Conservation (phyloP, 2,329 filamentous ascomycete genomes). For the Ascochyta viciae-villosae region DNA sequence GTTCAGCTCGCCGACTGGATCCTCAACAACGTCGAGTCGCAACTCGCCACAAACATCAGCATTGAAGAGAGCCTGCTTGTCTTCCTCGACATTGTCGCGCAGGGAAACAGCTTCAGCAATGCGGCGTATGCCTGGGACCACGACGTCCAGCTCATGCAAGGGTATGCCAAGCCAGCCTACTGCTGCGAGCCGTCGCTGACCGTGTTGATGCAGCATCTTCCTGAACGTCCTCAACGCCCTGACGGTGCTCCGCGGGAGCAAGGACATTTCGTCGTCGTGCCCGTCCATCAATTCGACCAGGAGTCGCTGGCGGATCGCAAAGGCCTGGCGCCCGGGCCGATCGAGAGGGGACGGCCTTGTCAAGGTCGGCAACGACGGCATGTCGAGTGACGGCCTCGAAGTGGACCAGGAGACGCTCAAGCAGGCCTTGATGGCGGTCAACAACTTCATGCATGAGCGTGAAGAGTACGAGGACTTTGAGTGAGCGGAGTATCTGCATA, state of each 20-base stretch:
- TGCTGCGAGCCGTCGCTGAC: constrained; percentile 22
- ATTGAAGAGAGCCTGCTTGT: constrained; percentile 49
- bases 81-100: constrained; percentile 48
- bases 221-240: constrained; percentile 45
- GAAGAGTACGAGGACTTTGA: constrained; percentile 34
- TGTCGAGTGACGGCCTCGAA: constrained; percentile 42
- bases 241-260: constrained; percentile 41
- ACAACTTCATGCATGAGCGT: constrained; percentile 49
- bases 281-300: constrained; percentile 41
- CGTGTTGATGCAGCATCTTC: constrained; percentile 39
- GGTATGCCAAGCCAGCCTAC: constrained; percentile 31
- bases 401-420: constrained; percentile 43
- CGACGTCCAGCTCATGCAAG: constrained; percentile 45
- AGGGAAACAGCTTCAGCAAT: constrained; percentile 44
- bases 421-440: constrained; percentile 43
- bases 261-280: constrained; percentile 41
- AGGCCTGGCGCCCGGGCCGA: constrained; percentile 38
- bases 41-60: constrained; percentile 40
- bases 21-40: constrained; percentile 41
- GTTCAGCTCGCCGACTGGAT: constrained; percentile 49
- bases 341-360: constrained; percentile 41
- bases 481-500: constrained; percentile 21
- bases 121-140: constrained; percentile 46
- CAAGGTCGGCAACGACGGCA: constrained; percentile 44
- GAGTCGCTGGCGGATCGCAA: constrained; percentile 44